phyloP scores from a whole-genome alignment of 192 early-diverging fungal species.

The Borealophlyctis nickersoniae region DNA sequence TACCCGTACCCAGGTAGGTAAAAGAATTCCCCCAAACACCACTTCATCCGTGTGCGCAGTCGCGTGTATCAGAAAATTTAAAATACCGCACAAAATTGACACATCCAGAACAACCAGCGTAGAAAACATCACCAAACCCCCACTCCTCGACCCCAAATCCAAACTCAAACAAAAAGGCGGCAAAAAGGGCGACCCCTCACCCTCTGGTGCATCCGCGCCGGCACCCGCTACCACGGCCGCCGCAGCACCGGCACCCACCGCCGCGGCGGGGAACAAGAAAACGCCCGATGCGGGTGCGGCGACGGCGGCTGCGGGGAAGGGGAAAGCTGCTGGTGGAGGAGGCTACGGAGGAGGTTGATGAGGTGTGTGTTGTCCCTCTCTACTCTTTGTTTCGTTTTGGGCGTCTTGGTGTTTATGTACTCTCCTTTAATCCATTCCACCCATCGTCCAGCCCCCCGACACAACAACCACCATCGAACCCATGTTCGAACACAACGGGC shows the following conservation, averaged over 20 bases:
- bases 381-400: not conserved
- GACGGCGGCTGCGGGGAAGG: constrained; percentile 33
- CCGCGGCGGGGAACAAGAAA: constrained; percentile 35
- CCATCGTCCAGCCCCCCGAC: constrained; percentile 10
- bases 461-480: constrained; percentile 32
- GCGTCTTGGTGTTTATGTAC: too few species aligned
- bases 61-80: too few species aligned
- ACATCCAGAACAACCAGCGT: constrained; percentile 27
- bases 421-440: too few species aligned
- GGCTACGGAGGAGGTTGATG: constrained; percentile 48
- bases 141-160: constrained; percentile 11
- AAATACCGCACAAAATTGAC: too few species aligned
- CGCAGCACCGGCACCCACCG: constrained; percentile 4
- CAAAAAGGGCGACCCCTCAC: constrained; percentile 10
- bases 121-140: constrained; percentile 29
- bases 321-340: constrained; percentile 52
- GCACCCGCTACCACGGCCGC: not conserved
- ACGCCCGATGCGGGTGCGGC: constrained; percentile 10
- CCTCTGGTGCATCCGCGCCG: not conserved
- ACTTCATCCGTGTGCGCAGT: too few species aligned
- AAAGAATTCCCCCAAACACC: too few species aligned
- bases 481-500: constrained; percentile 52
- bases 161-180: constrained; percentile 27
- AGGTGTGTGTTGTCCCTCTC: constrained; percentile 28
- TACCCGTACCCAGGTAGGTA: too few species aligned